Percentiles rank a stretch among this genome's conserved stretches.
Conservation (phyloP, 192 early-diverging fungal species). For the Chytriomyces confervae region DNA sequence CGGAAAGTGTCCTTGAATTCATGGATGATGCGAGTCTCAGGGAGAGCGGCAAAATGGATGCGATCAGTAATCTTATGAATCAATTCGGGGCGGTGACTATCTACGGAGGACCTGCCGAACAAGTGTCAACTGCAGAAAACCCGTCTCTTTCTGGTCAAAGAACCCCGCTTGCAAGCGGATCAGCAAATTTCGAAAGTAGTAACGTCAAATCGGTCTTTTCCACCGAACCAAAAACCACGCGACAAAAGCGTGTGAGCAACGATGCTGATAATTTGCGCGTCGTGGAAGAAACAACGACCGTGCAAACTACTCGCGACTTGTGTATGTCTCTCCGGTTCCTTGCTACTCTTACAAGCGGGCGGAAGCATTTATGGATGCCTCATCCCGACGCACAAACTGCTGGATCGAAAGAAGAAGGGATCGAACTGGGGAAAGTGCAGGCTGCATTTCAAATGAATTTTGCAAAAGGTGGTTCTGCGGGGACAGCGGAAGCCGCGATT, state of each 20-base stretch:
- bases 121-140: too few relatives aligned
- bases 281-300: not conserved
- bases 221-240: not conserved
- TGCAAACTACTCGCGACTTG: not conserved
- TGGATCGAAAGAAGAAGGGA: not conserved
- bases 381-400: not conserved
- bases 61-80: not conserved
- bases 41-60: not conserved
- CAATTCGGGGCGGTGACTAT: not conserved
- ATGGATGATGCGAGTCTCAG: not conserved
- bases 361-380: slow-evolving; percentile 15
- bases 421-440: not conserved
- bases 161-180: too few relatives aligned
- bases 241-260: not conserved
- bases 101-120: too few relatives aligned
- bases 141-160: too few relatives aligned
- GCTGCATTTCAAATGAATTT: not conserved
- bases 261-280: not conserved
- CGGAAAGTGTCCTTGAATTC: not conserved
- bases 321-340: slow-evolving; percentile 8
- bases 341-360: not conserved
- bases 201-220: not conserved
- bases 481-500: not conserved
- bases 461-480: not conserved
- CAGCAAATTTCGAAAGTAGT: not conserved